Evolutionary conservation across 768 basidiomycete species (phyloP).

Genomic region (Termitomyces bulborhizus): DNA sequence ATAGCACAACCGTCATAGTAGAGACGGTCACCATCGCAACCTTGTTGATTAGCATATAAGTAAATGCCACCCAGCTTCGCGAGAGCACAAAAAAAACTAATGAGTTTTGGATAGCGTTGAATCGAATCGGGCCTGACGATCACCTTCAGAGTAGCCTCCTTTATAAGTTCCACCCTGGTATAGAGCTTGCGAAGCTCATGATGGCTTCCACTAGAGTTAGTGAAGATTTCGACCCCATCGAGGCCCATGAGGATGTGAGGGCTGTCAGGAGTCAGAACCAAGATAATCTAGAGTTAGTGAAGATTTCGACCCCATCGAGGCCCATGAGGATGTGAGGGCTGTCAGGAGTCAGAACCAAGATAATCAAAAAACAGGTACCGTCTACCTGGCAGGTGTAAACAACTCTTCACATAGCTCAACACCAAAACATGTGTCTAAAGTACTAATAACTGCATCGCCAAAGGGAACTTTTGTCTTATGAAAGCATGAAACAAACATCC

Average conservation of each 20-base stretch:
- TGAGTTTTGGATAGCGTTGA: background rate
- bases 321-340: slow-evolving; percentile 99
- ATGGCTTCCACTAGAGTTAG: slow-evolving; percentile 97
- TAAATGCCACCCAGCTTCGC: slow-evolving; percentile 92
- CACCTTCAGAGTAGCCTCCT: slow-evolving; percentile 94
- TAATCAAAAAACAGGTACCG: slow-evolving; percentile 17
- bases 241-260: slow-evolving; percentile 98
- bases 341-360: background rate
- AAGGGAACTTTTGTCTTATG: slow-evolving; percentile 83
- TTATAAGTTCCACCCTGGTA: slow-evolving; percentile 88
- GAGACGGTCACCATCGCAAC: slow-evolving; percentile 95
- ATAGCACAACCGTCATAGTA: slow-evolving; percentile 98
- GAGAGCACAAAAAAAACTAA: background rate
- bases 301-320: slow-evolving; percentile 97
- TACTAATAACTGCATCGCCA: slow-evolving; percentile 92
- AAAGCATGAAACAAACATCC: background rate
- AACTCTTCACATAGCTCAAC: slow-evolving; percentile 97
- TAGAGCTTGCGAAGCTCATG: slow-evolving; percentile 97
- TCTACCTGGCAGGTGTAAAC: slow-evolving; percentile 93
- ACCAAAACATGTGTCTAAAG: slow-evolving; percentile 92
- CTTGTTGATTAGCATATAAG: slow-evolving; percentile 97
- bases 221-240: slow-evolving; percentile 98
- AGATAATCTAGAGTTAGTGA: slow-evolving; percentile 46
- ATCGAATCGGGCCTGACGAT: background rate
- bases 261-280: slow-evolving; percentile 35